Evolutionary conservation across 2,329 filamentous ascomycete species (phyloP), one percentile per base, ranked within the genome.

Genomic region (Nigrospora osmanthi): DNA sequence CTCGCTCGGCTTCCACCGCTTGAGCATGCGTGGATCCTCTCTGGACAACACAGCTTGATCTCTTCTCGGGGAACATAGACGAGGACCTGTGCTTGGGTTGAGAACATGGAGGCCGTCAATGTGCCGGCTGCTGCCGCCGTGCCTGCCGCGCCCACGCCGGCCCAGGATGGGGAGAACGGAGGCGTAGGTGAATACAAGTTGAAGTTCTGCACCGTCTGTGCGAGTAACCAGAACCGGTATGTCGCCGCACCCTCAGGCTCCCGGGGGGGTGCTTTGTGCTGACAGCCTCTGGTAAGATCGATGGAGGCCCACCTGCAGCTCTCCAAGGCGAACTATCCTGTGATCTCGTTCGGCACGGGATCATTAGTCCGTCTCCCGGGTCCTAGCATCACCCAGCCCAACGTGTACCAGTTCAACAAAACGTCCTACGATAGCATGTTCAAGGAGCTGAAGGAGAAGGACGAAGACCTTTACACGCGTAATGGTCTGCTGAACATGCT

Each of bases 291-390:
- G 14, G 14, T 28, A 41, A 87, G 85, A 65, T 89, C 88, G n/a
- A 97, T 98, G 93, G 93, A 97, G 75, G 91, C 91, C n/a, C 93
- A 98, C 66, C 80, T 96, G 28, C 87, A 88, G 51, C 83, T 98
- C 32, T 88, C 93, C 5, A 79, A 86, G 48, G 87, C 89, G 40
- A 71, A 83, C 40, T 97, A 93, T 59, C 93, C 93, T n/a, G 91
- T 95, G 54, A 94, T 97, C 56, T 97, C 91, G 15, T 98, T 97
- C 63, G 93, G 93, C 50, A 98, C 93, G 0, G 93, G 93, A 45
- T 95, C 89, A 15, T 81, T 95, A 15, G 93, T 98, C 54, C 88
- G 93, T 23, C 75, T 98, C 0, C 93, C 93, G 0, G 93, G 93
- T 0, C 91, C 93, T 1, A 86, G 84, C 32, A 93, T 96, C 52